phyloP scores from a whole-genome alignment of 495 filamentous ascomycete genomes.

The Penicillium goetzii region DNA sequence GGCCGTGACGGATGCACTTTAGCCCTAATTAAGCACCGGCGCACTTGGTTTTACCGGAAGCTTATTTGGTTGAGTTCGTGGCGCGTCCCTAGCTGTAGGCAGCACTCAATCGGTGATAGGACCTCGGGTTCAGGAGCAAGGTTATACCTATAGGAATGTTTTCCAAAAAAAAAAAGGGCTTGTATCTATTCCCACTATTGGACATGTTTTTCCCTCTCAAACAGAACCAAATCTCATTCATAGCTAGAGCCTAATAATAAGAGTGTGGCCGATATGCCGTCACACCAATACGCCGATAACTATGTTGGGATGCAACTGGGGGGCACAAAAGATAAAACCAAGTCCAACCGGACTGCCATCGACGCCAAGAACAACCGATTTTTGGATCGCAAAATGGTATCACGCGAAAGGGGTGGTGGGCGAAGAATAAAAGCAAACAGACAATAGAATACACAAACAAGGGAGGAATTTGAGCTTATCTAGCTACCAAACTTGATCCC shows the following conservation, averaged over 20 bases:
- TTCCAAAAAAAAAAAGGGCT: not conserved
- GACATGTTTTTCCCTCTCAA: not conserved
- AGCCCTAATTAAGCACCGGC: slow-evolving; percentile 5
- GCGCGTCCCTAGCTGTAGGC: not conserved
- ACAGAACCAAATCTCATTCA: not conserved
- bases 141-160: too few species aligned
- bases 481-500: too few species aligned
- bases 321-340: slow-evolving; percentile 1
- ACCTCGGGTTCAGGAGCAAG: too few species aligned
- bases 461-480: not conserved
- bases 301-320: slow-evolving; percentile 9
- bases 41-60: not conserved
- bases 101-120: not conserved
- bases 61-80: slow-evolving; percentile 6
- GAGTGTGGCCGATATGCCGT: not conserved
- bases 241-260: not conserved
- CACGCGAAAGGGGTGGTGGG: slow-evolving; percentile 10
- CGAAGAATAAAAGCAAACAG: not conserved
- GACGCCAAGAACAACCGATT: slow-evolving; percentile 21
- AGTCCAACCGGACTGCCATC: slow-evolving; percentile 13
- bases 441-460: slow-evolving; percentile 5
- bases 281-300: slow-evolving; percentile 13
- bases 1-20: not conserved
- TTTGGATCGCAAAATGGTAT: slow-evolving; percentile 26
- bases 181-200: not conserved